A percentile compares a stretch with the other conserved stretches of the same genome.
These are phyloP conservation scores for Boeremia lycopersici DNA, from an alignment of 2,329 filamentous ascomycete genomes.

Conservation along the genomic window DNA sequence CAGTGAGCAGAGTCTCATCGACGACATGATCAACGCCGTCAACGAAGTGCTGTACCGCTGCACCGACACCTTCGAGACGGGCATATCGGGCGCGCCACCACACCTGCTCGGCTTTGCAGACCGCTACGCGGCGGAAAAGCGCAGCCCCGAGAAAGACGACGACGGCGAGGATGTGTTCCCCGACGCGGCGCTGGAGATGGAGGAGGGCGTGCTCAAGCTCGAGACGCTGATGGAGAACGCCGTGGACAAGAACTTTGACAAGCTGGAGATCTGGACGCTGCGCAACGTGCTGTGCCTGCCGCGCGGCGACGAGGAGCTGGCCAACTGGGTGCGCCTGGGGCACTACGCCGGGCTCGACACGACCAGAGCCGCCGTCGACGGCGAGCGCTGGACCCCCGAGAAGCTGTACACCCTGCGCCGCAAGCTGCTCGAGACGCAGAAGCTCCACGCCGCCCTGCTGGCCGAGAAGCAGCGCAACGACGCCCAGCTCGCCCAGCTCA, in stretches of 20 bases:
- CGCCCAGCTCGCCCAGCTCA: constrained; percentile 69
- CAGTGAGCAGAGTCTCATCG: constrained; percentile 65
- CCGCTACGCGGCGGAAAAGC: constrained; percentile 53
- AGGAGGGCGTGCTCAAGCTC: constrained; percentile 69
- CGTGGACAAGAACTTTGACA: constrained; percentile 59
- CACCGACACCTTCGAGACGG: constrained; percentile 83
- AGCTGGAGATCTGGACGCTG: constrained; percentile 77
- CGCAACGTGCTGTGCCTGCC: constrained; percentile 67
- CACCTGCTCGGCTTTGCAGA: constrained; percentile 78
- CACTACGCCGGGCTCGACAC: constrained; percentile 74
- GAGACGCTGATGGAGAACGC: constrained; percentile 58
- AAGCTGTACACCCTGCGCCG: constrained; percentile 73
- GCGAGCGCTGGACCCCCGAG: constrained; percentile 56
- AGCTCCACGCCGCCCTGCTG: constrained; percentile 71
- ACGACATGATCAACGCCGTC: constrained; percentile 97
- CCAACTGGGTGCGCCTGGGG: constrained; percentile 77
- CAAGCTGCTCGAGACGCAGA: constrained; percentile 78
- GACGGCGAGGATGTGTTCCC: constrained; percentile 54
- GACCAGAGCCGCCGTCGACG: neutral
- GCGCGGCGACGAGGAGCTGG: constrained; percentile 62
- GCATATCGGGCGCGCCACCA: constrained; percentile 75
- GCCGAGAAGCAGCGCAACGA: constrained; percentile 76
- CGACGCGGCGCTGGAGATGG: constrained; percentile 72
- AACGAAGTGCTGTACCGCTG: constrained; percentile 93
- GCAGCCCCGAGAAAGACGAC: constrained; percentile 50